Evolutionary conservation across 495 filamentous ascomycete species (phyloP), one percentile per base, ranked within the genome.

Genomic region (Podospora comata): DNA sequence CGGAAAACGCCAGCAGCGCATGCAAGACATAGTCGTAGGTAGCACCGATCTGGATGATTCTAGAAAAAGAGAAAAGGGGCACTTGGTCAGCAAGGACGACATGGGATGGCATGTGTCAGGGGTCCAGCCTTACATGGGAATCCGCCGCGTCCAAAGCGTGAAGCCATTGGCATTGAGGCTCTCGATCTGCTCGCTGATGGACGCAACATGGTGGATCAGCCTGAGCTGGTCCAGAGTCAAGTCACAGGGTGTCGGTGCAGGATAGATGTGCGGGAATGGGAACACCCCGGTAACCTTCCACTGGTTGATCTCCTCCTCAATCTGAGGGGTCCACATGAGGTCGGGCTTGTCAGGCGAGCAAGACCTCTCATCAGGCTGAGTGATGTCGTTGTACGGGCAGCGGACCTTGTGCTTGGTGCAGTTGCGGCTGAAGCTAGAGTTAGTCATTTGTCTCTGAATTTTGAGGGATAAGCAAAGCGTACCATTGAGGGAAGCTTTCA

Each of bases 371-470:
- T 89, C 87, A 71, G 88, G 84, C 27, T 85, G 81, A 32, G 87
- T 82, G 67, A 87, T 86, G 74, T 97, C 93, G 85, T 96, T 94
- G 79, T 98, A 99, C 72, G 96, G 94, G 79, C 95, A 99, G 75
- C 93, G 89, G 72, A 96, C 94, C 82, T 97, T 96, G 79, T 99
- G 95, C 78, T 98, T 98, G 65, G 94, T 97, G 80, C 95, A 99
- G 80, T 98, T 98, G 69, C 92, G 92, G 81, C 94, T 98, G 72
- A 34, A 20, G 6, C 15, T 60, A 54, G 53, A 44, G 72, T 83
- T 65, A 84, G 80, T 56, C 11, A 20, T 15, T 19, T 19, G 55
- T 58, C 13, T 19, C 55, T 20, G 4, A 58, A 58, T 5, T 19
- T n/a, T 58, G 60, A 64, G 55, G 65, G 20, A 5, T 27, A 13